Evolutionary conservation across 2,329 filamentous ascomycete genomes (phyloP).

Genomic region (Salinomyces thailandicus): DNA sequence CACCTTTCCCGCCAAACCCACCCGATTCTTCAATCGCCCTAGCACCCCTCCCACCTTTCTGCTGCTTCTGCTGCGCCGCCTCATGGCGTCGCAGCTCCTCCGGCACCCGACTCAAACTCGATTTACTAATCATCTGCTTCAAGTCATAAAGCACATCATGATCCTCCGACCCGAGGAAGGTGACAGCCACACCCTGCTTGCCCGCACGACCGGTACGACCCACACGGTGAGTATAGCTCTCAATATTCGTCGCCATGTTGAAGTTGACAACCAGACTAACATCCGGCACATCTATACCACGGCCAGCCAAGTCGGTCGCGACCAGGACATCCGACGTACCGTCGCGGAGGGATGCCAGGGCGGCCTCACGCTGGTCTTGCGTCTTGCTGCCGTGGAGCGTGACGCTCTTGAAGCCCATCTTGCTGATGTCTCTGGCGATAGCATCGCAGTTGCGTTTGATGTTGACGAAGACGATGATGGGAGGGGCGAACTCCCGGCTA

Average conservation of each 20-base stretch:
- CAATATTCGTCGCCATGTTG: slow-evolving; percentile 92
- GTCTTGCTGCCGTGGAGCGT: slow-evolving; percentile 94
- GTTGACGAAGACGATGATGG: slow-evolving; percentile 99
- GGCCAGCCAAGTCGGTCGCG: slow-evolving; percentile 86
- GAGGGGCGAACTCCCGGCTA: slow-evolving; percentile 68
- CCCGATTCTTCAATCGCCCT: slow-evolving; percentile 27
- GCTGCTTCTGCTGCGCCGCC: slow-evolving; percentile 67
- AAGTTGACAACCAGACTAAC: slow-evolving; percentile 95
- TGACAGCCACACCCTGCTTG: slow-evolving; percentile 92
- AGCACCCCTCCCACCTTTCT: slow-evolving; percentile 21
- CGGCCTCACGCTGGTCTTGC: slow-evolving; percentile 93
- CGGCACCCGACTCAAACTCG: slow-evolving; percentile 73
- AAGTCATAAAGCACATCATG: slow-evolving; percentile 80
- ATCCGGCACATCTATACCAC: slow-evolving; percentile 95
- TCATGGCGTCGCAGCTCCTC: slow-evolving; percentile 86
- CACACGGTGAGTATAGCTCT: slow-evolving; percentile 92
- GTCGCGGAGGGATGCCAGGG: slow-evolving; percentile 70
- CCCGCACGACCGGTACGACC: slow-evolving; percentile 95
- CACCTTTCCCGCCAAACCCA: slow-evolving; percentile 28
- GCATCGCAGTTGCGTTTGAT: slow-evolving; percentile 98
- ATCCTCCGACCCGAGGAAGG: slow-evolving; percentile 88
- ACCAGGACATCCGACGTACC: slow-evolving; percentile 80
- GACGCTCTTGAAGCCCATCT: slow-evolving; percentile 81
- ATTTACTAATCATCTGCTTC: slow-evolving; percentile 91
- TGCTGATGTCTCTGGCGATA: slow-evolving; percentile 85